A percentile compares a stretch with the other conserved stretches of the same genome.
Evolutionary conservation across 768 basidiomycete genomes (phyloP).

Genomic region (Dacryopinax spathularia): DNA sequence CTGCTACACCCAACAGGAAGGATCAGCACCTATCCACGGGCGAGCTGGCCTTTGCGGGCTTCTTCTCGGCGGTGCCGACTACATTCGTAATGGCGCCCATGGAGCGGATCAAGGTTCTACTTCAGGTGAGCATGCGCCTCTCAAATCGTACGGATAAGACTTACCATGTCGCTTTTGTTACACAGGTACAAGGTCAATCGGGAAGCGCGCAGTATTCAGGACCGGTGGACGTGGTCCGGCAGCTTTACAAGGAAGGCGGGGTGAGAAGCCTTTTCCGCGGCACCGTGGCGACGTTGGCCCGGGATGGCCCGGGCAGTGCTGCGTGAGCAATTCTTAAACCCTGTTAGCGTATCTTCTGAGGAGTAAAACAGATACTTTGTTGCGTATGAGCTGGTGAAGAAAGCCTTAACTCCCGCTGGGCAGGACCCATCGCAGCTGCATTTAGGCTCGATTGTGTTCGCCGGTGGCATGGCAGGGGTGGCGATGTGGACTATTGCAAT

Average conservation of each 20-base stretch:
- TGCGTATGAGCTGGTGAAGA: conserved; percentile 89
- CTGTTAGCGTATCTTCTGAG: conserved; percentile 4
- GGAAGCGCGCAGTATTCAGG: conserved; percentile 65
- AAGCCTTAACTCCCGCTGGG: conserved; percentile 64
- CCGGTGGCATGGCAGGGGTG: conserved; percentile 87
- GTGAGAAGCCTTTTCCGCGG: conserved; percentile 84
- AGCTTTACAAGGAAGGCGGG: conserved; percentile 89
- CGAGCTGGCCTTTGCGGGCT: conserved; percentile 86
- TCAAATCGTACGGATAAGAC: too few species aligned
- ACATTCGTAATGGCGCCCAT: conserved; percentile 91
- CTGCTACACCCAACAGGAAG: conserved; percentile 62
- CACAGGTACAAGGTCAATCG: conserved; percentile 80
- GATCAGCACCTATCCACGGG: conserved; percentile 45
- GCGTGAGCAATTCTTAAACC: conserved; percentile 41
- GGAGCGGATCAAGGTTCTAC: conserved; percentile 87
- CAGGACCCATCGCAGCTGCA: conserved; percentile 69
- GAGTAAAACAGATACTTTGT: conserved; percentile 67
- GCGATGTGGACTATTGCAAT: conserved; percentile 98
- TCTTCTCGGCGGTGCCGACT: conserved; percentile 83
- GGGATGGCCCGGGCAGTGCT: conserved; percentile 93
- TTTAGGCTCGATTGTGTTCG: conserved; percentile 71
- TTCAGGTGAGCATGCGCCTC: conserved; percentile 54
- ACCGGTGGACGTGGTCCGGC: conserved; percentile 76
- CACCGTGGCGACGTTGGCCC: conserved; percentile 78
- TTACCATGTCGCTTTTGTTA: too few species aligned